Conservation (phyloP, 768 basidiomycete genomes). For the Lactifluus rugatus region DNA sequence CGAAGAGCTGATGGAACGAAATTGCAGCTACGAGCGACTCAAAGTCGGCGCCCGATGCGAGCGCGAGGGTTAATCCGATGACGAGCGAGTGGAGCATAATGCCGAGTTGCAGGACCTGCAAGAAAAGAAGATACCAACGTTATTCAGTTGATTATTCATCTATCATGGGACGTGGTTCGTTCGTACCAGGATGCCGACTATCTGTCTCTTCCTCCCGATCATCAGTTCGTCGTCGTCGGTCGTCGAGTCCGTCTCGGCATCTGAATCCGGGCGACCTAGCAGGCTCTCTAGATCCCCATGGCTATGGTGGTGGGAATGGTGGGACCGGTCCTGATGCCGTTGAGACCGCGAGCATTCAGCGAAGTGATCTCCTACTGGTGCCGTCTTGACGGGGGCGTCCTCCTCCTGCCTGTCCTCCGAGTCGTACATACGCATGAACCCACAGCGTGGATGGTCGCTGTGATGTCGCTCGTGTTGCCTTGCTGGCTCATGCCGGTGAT, state of each 20-base stretch:
- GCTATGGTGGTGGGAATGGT: slow-evolving; percentile 13
- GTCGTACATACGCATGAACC: not conserved
- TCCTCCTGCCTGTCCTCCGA: not conserved
- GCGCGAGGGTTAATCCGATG: slow-evolving; percentile 68
- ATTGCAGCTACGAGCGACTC: slow-evolving; percentile 66
- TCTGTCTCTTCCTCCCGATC: slow-evolving; percentile 49
- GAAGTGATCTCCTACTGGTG: not conserved
- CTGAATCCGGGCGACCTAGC: not conserved
- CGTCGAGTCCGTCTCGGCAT: slow-evolving; percentile 1
- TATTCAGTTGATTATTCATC: too few species aligned
- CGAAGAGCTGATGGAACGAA: slow-evolving; percentile 76
- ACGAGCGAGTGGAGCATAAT: slow-evolving; percentile 82
- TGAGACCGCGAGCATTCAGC: not conserved
- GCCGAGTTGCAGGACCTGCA: slow-evolving; percentile 71
- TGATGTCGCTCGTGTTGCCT: slow-evolving; percentile 23
- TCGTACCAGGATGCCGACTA: slow-evolving; percentile 65
- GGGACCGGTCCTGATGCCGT: not conserved
- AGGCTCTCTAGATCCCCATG: slow-evolving; percentile 17
- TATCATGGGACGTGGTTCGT: slow-evolving; percentile 22
- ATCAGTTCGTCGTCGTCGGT: slow-evolving; percentile 22
- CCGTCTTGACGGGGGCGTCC: not conserved
- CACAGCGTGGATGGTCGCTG: slow-evolving; percentile 4
- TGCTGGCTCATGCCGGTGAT: slow-evolving; percentile 29
- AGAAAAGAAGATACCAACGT: too few species aligned
- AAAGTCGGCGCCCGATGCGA: slow-evolving; percentile 61